Evolutionary conservation across 1,284 basidiomycete genomes (phyloP).

Genomic region (Apiotrichum montevideense): DNA sequence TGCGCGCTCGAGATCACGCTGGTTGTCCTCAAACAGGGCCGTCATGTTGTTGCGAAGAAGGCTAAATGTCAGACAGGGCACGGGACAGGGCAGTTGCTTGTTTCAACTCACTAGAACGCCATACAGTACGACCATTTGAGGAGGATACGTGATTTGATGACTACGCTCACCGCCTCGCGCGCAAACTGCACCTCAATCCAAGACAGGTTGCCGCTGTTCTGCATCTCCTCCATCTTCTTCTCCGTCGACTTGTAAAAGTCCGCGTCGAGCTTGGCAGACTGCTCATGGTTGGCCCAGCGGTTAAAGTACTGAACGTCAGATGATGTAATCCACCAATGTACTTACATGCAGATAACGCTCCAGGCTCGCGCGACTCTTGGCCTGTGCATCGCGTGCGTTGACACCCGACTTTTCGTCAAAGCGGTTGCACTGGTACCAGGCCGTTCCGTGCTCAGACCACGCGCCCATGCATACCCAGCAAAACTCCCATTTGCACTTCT

Average conservation of each 20-base stretch:
- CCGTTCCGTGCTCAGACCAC: conserved; percentile 95
- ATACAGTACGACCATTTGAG: conserved; percentile 99
- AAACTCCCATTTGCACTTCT: conserved; percentile 89
- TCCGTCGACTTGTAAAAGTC: conserved; percentile 91
- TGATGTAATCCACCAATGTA: conserved; percentile 16
- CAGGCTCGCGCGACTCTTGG: conserved; percentile 75
- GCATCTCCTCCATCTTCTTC: conserved; percentile 99
- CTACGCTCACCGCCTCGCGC: conserved; percentile 90
- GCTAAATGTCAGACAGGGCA: conserved; percentile 17
- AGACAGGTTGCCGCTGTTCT: conserved; percentile 78
- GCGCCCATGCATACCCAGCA: conserved; percentile 67
- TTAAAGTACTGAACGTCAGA: conserved; percentile 72
- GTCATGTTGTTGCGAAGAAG: conserved; percentile 80
- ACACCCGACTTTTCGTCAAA: conserved; percentile 89
- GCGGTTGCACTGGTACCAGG: conserved; percentile 97
- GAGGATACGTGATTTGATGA: conserved; percentile 84
- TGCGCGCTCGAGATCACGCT: conserved; percentile 87
- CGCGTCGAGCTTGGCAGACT: conserved; percentile 88
- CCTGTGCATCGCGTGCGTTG: conserved; percentile 84
- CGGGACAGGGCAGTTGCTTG: no score
- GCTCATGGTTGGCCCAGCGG: conserved; percentile 97
- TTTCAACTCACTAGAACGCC: conserved; percentile 70
- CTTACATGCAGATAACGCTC: conserved; percentile 94
- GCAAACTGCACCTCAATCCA: conserved; percentile 99
- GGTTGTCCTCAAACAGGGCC: conserved; percentile 95